These are phyloP conservation scores for Phytophthora podocarpi DNA, from an alignment of 352 stramenopile species.

Conservation along the genomic window DNA sequence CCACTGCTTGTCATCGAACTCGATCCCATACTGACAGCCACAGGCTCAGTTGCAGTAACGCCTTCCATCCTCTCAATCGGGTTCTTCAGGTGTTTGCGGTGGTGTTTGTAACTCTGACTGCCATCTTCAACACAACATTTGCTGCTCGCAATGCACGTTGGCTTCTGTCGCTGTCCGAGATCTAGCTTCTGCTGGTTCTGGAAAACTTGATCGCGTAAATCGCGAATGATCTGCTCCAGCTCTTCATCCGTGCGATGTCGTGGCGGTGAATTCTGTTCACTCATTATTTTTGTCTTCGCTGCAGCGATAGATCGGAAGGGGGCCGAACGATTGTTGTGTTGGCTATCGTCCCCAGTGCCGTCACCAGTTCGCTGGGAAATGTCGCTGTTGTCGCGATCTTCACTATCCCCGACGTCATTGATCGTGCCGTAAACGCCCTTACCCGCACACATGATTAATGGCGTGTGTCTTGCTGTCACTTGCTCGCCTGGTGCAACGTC, in stretches of 20 bases:
- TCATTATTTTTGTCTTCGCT: neutral
- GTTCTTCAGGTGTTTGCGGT: conserved; percentile 65
- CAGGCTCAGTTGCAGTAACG: conserved; percentile 3
- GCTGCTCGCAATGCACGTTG: neutral
- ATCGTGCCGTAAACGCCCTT: conserved; percentile 22
- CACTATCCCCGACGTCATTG: neutral
- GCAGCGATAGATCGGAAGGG: neutral
- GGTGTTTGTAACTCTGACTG: conserved; percentile 10
- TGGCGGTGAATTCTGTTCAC: neutral
- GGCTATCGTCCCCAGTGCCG: neutral
- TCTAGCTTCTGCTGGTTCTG: conserved; percentile 23
- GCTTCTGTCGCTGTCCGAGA: neutral
- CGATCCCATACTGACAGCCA: neutral
- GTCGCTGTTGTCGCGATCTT: conserved; percentile 5
- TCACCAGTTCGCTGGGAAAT: neutral
- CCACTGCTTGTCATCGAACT: conserved; percentile 2
- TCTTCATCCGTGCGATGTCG: conserved; percentile 55
- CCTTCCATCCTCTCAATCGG: conserved; percentile 56
- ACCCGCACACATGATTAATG: conserved; percentile 34
- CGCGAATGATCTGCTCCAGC: conserved; percentile 69
- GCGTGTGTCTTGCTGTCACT: neutral
- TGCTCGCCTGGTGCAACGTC: neutral
- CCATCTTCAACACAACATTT: conserved; percentile 2
- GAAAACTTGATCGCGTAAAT: conserved; percentile 61
- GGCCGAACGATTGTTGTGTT: neutral